Base-by-base conservation (phyloP, 495 filamentous ascomycete genomes). In the Trichoderma parareesei region DNA sequence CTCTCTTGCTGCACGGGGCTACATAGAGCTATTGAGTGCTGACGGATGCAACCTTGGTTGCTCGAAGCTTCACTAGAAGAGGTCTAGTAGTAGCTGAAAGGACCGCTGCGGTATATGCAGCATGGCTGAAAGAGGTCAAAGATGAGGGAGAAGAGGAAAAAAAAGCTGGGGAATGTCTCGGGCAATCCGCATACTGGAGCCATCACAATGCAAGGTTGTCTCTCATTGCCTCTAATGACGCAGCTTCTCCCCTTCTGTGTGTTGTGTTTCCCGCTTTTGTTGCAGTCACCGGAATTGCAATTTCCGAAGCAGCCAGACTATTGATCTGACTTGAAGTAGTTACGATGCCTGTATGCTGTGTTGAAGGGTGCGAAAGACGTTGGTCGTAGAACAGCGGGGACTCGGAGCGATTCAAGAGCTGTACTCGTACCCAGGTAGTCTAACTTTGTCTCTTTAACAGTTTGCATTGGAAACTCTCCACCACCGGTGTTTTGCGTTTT, bases 91-190 rank as follows among this genome's bases (percentile, higher is more conserved):
- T 9, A 37, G 20, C 33, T 18, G 16, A 4, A 16, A 37, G 27
- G 27, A 8, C 53, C 11, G 27, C 53, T 18, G 13, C 53, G 53
- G 53, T 16, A 16, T 14, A 27, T 9, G 20, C 49, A 57, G 20
- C 18, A 20, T n/a, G 53, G 53, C 53, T 14, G 53, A 33, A 14
- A 35, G 53, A 10, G 14, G 40, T 1, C 40, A 35, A 33, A 57
- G 13, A 14, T 4, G 53, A 10, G 14, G 40, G 40, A 6, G 11
- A 33, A 57, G 13, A n/a, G 11, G 10, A 14, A 16, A 10, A 16
- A 57, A 57, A 33, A 57, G 53, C 27, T 33, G 53, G 27, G 18
- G 53, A 57, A 57, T 57, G 33, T 57, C 33, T 57, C 53, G 53
- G 53, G 9, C 53, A 57, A 35, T 35, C 53, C 53, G 53, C 27